Base-by-base conservation (phyloP, 345 rosid species). In the Eutrema yunnanense region DNA sequence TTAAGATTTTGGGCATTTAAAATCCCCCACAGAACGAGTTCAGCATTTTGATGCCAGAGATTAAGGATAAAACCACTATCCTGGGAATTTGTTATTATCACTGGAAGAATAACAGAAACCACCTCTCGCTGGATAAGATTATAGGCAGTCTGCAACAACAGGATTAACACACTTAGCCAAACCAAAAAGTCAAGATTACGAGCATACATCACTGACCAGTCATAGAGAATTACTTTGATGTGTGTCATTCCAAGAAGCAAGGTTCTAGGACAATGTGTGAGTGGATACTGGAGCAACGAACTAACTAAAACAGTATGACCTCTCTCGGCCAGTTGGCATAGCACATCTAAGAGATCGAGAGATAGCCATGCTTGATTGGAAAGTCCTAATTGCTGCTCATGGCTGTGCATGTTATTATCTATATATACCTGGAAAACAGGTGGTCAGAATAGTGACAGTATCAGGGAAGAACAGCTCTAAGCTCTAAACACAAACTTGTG, bases 251-350 rank as follows among this genome's bases (percentile, higher is more conserved):
- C 97, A 44, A 91, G 85, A 72, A 95, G 97, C 81, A 92, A 82
- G 44, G 91, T 76, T 82, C 85, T 97, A 37, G 99, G 97, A 73
- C 94, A 95, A 71, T 87, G 85, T 14, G 76, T 59, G 40, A 95
- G 91, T 56, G 98, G 97, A 82, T 84, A 85, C 67, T 88, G 84
- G 19, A 95, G 92, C 85, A 95, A 76, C 44, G 81, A 75, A 56
- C 81, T 86, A 66, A 92, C 88, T 73, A 77, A 69, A 74, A 73
- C 81, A 70, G 90, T 74, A 54, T 90, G 90, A 62, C 99, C 99
- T 78, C 83, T 85, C 84, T 95, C 98, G 62, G 96, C 90, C 61
- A 95, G 82, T 81, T 95, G 90, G 78, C 99, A 90, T 44, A 95
- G 83, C 73, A 90, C 86, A 56, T 87, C 88, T 70, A 90, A 64